Base-by-base conservation (phyloP, 2,329 filamentous ascomycete genomes). In the Cercospora sp. region DNA sequence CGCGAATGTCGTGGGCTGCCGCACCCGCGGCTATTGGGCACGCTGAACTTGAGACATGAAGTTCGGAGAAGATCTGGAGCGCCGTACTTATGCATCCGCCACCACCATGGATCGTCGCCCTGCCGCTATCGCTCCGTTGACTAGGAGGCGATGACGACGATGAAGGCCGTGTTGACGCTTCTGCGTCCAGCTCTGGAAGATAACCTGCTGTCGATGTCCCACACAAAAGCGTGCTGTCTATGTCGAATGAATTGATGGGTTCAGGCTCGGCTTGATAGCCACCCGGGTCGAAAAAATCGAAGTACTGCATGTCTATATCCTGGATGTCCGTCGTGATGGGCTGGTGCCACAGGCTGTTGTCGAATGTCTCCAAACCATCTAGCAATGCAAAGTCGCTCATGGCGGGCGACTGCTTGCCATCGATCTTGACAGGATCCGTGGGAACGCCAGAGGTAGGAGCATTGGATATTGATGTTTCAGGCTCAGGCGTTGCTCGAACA, bases 31-130 rank as follows among this genome's bases (percentile, higher is more conserved):
- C 31, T 28, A 28, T 45, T 3, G 53, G 53, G 26, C 59, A 60
- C 28, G 31, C 28, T 10, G 57, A 18, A 60, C 57, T 40, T 8
- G 57, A 36, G 3, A 65, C 63, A 28, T 65, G 63, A 18, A 65
- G 45, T 20, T 65, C 40, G 16, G 63, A 59, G 20, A 60, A 42
- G n/a, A 65, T 45, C 23, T 33, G 51, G 26, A 65, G 40, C n/a
- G 55, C 63, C 18, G 40, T 60, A 40, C 63, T 65, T 10, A 60
- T 48, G 31, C 63, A 65, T 16, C 58, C 63, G 12, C 40, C 31
- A 9, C 59, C 33, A 16, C 23, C 20, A n/a, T 42, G 31, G 13
- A n/a, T 33, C 18, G 18, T 5, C 23, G 31, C 10, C 53, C 23
- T 57, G 28, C 28, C 23, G 23, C 55, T 28, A n/a, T 30, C 55